phyloP scores from a whole-genome alignment of 352 stramenopile genomes.

The Globisporangium spiculum region DNA sequence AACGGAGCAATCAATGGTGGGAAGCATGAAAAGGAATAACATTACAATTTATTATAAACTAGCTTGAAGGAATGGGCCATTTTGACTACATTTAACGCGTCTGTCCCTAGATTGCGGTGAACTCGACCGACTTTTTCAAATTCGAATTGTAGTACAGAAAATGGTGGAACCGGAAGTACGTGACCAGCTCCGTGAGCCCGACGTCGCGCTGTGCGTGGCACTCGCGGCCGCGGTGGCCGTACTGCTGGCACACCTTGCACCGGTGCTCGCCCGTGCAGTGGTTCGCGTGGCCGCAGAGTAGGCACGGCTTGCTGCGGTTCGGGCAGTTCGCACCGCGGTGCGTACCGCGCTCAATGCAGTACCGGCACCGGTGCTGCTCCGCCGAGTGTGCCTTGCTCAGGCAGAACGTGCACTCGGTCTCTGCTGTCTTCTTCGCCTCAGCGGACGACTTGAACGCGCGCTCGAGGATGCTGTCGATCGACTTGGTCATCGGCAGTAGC shows the following conservation, averaged over 20 bases:
- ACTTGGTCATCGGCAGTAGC: constrained; percentile 68
- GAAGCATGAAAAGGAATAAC: constrained; percentile 6
- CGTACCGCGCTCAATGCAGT: constrained; percentile 76
- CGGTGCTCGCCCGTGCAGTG: constrained; percentile 81
- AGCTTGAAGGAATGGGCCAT: neutral
- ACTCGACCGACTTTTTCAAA: constrained; percentile 85
- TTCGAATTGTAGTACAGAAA: constrained; percentile 90
- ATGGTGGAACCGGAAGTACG: constrained; percentile 85
- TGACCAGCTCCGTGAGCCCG: constrained; percentile 72
- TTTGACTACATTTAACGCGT: neutral
- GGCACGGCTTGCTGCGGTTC: constrained; percentile 65
- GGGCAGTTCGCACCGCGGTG: constrained; percentile 70
- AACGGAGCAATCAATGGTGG: neutral
- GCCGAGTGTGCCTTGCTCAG: constrained; percentile 54
- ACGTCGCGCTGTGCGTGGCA: constrained; percentile 82
- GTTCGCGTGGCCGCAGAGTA: constrained; percentile 68
- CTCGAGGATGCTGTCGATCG: constrained; percentile 76
- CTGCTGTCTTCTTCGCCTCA: constrained; percentile 15
- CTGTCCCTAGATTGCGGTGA: constrained; percentile 34
- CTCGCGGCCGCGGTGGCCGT: constrained; percentile 77
- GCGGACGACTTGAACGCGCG: constrained; percentile 48
- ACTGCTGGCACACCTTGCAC: constrained; percentile 81
- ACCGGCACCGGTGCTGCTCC: constrained; percentile 78
- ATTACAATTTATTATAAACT: constrained; percentile 1
- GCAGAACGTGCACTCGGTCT: constrained; percentile 57